Conservation (phyloP, 768 basidiomycete species). For the Phaeotremella fagi region DNA sequence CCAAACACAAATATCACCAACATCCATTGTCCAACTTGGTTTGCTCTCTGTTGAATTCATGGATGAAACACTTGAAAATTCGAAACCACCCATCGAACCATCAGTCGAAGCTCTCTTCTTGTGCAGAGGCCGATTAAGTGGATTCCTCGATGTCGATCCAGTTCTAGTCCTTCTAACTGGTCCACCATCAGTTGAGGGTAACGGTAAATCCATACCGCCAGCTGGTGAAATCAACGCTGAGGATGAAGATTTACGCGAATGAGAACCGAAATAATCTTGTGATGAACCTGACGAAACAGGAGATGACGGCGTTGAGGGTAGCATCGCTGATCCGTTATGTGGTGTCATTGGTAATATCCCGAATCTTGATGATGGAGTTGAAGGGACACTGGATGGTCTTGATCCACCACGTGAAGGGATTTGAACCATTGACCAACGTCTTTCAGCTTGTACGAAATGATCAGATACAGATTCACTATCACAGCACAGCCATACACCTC, state of each 20-base stretch:
- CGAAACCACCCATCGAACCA: slow-evolving; percentile 7
- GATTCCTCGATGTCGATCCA: slow-evolving; percentile 20
- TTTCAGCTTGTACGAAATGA: slow-evolving; percentile 14
- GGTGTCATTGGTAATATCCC: slow-evolving; percentile 44
- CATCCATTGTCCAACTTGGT: slow-evolving; percentile 28
- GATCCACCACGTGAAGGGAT: slow-evolving; percentile 15
- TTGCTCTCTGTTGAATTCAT: slow-evolving; percentile 6
- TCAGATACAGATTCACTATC: slow-evolving; percentile 29
- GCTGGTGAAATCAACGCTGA: slow-evolving; percentile 25
- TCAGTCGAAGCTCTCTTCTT: slow-evolving; percentile 24
- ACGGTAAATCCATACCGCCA: slow-evolving; percentile 6
- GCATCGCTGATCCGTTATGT: slow-evolving; percentile 7
- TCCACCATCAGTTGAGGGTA: slow-evolving; percentile 31
- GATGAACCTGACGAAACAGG: slow-evolving; percentile 26
- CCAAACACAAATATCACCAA: slow-evolving; percentile 36
- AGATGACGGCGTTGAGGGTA: slow-evolving; percentile 34
- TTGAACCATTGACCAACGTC: slow-evolving; percentile 24
- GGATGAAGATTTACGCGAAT: slow-evolving; percentile 27
- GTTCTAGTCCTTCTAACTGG: slow-evolving; percentile 31
- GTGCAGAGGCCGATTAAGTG: slow-evolving; percentile 21
- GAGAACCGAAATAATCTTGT: slow-evolving; percentile 35
- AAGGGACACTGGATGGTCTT: slow-evolving; percentile 19
- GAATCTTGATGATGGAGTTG: slow-evolving; percentile 31
- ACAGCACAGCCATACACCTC: slow-evolving; percentile 36
- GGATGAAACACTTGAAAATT: slow-evolving; percentile 1